Conservation (phyloP, 2,329 filamentous ascomycete genomes). For the Aspergillus amoenus region DNA sequence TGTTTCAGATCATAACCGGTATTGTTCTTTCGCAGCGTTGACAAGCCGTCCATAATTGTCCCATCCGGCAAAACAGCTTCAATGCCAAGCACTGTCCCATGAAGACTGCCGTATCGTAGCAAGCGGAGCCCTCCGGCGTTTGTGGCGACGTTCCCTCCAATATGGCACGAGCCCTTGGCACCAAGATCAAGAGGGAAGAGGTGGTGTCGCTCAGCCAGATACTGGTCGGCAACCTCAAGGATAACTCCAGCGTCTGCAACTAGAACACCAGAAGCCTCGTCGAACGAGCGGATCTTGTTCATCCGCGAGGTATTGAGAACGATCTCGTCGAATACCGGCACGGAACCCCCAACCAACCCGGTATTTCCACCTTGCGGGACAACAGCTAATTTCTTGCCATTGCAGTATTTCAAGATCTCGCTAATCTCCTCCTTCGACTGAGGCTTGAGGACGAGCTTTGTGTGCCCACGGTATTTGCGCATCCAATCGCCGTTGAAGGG, state of each 20-base stretch:
- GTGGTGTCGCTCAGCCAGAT: constrained; percentile 76
- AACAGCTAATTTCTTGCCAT: constrained; percentile 85
- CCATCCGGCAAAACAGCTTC: constrained; percentile 94
- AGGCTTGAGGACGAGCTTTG: constrained; percentile 83
- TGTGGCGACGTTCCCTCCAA: constrained; percentile 93
- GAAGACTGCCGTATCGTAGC: constrained; percentile 88
- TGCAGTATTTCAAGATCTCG: constrained; percentile 90
- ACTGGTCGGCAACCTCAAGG: constrained; percentile 83
- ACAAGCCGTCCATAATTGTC: constrained; percentile 85
- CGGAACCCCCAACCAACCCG: constrained; percentile 88
- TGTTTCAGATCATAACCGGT: constrained; percentile 98
- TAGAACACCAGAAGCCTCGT: constrained; percentile 86
- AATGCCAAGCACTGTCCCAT: constrained; percentile 87
- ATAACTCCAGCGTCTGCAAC: constrained; percentile 91
- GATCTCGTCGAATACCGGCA: constrained; percentile 98
- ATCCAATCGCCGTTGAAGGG: constrained; percentile 98
- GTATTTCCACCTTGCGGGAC: constrained; percentile 98
- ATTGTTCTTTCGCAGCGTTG: constrained; percentile 92
- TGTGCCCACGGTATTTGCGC: constrained; percentile 94
- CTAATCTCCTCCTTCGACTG: constrained; percentile 83
- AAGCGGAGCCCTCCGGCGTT: constrained; percentile 91
- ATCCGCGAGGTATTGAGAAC: constrained; percentile 87
- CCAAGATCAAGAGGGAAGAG: constrained; percentile 97
- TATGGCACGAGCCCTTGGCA: constrained; percentile 93
- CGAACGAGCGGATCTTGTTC: constrained; percentile 88